phyloP scores from a whole-genome alignment of 805 yeast genomes.

The Candida tallmaniae region DNA sequence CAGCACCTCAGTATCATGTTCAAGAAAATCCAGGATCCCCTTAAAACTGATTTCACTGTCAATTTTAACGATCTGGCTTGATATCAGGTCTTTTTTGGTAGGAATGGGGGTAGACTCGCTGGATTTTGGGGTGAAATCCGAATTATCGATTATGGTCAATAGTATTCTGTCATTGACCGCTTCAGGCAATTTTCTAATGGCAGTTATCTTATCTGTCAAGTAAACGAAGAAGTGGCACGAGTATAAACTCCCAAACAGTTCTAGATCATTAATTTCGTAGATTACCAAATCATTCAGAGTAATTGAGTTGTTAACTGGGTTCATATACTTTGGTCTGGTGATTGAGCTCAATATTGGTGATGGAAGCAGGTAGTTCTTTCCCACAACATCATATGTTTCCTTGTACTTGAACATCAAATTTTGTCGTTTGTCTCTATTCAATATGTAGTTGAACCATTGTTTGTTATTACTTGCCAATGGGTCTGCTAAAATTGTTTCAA shows the following conservation, averaged over 20 bases:
- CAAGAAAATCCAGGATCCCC: constrained; percentile 28
- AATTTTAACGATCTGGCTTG: constrained; percentile 29
- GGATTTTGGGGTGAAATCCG: constrained; percentile 33
- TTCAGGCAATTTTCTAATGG: constrained; percentile 9
- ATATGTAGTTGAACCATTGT: constrained; percentile 27
- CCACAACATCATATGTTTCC: constrained; percentile 7
- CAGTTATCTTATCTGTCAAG: constrained; percentile 9
- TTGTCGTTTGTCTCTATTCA: constrained; percentile 14
- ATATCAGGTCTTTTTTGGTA: constrained; percentile 10
- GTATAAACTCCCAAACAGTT: constrained; percentile 8
- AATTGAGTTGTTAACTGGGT: constrained; percentile 5
- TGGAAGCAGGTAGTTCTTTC: constrained; percentile 15
- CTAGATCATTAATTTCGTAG: constrained; percentile 13
- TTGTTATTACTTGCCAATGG: constrained; percentile 32
- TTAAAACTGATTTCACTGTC: constrained; percentile 20
- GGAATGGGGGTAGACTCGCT: constrained; percentile 25
- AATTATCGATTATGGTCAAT: constrained; percentile 35
- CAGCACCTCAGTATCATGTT: constrained; percentile 29
- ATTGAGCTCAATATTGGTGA: constrained; percentile 28
- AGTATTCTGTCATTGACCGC: constrained; percentile 19
- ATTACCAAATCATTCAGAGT: constrained; percentile 14
- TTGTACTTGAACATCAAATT: constrained; percentile 19
- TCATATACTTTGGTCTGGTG: constrained; percentile 20
- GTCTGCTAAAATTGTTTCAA: constrained; percentile 36
- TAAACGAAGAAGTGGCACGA: constrained; percentile 12